Evolutionary conservation across 2,329 filamentous ascomycete genomes (phyloP), one percentile per base, ranked within the genome.

Genomic region (Diaporthe ilicicola): DNA sequence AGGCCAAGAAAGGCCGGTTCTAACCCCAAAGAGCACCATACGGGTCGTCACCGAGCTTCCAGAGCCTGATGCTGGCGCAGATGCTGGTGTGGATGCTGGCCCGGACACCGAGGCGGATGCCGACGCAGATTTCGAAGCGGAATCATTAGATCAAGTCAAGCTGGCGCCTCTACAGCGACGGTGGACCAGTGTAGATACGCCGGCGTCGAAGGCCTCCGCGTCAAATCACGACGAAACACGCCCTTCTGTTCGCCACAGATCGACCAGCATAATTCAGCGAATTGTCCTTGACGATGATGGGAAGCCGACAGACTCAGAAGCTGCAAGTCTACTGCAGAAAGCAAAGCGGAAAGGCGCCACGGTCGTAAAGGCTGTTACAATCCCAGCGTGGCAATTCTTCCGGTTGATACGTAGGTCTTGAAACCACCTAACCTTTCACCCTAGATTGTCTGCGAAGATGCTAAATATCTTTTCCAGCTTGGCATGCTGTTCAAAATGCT

Each of bases 381-480:
- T 98, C 84, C 95, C 95, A 46, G 96, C 96, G 2, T 98, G 95
- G 94, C 95, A 98, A 77, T 97, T 98, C 78, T 98, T 98, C 82
- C 94, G 93, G 77, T 84, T 98, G 32, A 94, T 98, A 76, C 95
- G 93, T 94, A 84, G 82, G 92, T 68, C 22, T 29, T 42, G 39
- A 29, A 22, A 24, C 8, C 4, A 15, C 27, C 27, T 15, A 37
- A 50, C 2, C 24, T 22, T 29, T 8, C 9, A n/a, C 10, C 29
- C 12, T 13, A 13, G 4, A 24, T 27, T 19, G 3, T 37, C 9
- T n/a, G 46, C 4, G 44, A 46, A 22, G 24, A 34, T 70, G 73
- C 83, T 85, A 79, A 85, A 77, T 74, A 62, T 61, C 19, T 53
- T 71, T 68, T 77, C 7, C 12, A 95, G 93, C 95, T 34, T 98